These are phyloP conservation scores for Cyclotella baltica DNA, from an alignment of 108 stramenopile species.

Conservation along the genomic window DNA sequence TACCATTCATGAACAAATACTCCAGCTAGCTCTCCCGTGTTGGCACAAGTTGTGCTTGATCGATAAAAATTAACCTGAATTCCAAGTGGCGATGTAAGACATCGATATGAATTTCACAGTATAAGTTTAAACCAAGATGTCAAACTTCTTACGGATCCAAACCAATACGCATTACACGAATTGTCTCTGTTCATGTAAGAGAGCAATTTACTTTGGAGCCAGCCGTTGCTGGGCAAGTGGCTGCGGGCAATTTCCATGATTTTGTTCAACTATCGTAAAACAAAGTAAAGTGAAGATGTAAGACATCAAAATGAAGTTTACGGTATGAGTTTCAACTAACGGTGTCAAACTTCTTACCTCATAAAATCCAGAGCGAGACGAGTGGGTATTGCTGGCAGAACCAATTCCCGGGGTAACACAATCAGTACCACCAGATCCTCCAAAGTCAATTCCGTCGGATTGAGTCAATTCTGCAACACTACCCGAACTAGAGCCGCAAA, in stretches of 20 bases:
- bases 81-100: conserved; percentile 22
- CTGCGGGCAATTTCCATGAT: conserved; percentile 28
- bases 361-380: conserved; percentile 29
- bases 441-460: conserved; percentile 15
- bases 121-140: too few species aligned
- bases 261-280: conserved; percentile 5
- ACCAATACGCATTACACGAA: conserved; percentile 38
- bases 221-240: conserved; percentile 22
- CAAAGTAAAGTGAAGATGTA: background rate
- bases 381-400: conserved; percentile 5
- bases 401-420: conserved; percentile 16
- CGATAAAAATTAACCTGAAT: conserved; percentile 48
- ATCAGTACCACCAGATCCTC: conserved; percentile 9
- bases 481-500: conserved; percentile 6
- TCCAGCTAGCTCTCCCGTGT: conserved; percentile 26
- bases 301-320: background rate
- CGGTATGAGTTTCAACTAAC: background rate
- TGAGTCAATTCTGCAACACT: background rate
- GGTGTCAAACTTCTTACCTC: conserved; percentile 12
- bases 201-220: conserved; percentile 19
- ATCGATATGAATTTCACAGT: background rate
- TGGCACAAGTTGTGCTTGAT: conserved; percentile 18
- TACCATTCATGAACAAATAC: conserved; percentile 32
- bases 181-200: conserved; percentile 31
- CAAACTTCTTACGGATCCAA: too few species aligned